Base-by-base conservation (phyloP, 1,284 basidiomycete genomes). In the Paramarasmius palmivorus region DNA sequence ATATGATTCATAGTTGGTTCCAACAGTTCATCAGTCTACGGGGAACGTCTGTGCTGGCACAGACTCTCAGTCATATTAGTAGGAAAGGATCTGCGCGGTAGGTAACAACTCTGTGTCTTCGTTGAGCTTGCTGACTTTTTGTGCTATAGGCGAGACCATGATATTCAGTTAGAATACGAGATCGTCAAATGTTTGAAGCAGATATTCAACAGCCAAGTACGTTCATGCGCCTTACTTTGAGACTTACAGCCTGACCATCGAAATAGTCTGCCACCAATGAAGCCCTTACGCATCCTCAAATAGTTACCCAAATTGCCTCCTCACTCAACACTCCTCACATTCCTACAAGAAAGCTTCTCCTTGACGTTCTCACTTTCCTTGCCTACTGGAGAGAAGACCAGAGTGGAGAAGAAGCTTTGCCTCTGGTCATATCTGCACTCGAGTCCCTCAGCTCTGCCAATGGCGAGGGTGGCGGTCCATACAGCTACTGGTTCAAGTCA, bases 401-500 rank as follows among this genome's bases (percentile, higher is more conserved):
- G 54, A 75, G 83, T 57, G 79, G 74, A 46, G 68, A 81, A 59
- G 73, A 81, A 59, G 73, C 73, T 2, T 73, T 82, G 53, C 72
- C 73, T 56, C 76, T 83, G 25, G 86, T 88, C 54, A 71, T 86
- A 37, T 72, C 77, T 38, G 88, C 83, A 26, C 71, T 92, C 6
- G 86, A 87, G 60, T 72, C 77, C 12, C 77, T 92, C 34, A 92
- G 89, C 65, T 67, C 75, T 10, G 72, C 81, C 4, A 89, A 90
- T 59, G 79, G 80, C 66, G 86, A 86, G 54, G 77, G 83, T 10
- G 67, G 68, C 34, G 77, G 78, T 29, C 81, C 73, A 40, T 99
- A 94, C 69, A 88, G 89, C 59, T 93, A 85, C 58, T 98, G 94
- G 95, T 92, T 99, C 68, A 86, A 86, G 59, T 88, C 89, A 1